Evolutionary conservation across 2,329 filamentous ascomycete genomes (phyloP).

Genomic region (Leptographium procerum): DNA sequence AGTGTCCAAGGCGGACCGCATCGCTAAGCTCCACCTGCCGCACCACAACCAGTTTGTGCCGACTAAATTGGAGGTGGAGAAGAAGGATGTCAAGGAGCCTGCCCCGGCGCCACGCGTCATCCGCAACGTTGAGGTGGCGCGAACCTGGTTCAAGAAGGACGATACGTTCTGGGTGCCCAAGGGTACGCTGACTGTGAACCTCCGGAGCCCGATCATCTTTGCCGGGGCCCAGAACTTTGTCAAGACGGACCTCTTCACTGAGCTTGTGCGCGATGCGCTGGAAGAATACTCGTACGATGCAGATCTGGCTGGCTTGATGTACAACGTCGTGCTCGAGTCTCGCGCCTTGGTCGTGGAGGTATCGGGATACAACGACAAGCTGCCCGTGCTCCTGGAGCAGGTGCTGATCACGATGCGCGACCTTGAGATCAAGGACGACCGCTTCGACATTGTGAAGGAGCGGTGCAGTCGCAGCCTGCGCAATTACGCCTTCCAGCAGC

Average conservation of each 20-base stretch:
- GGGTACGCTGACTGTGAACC: conserved; percentile 71
- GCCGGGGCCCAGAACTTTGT: conserved; percentile 68
- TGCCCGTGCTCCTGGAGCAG: conserved; percentile 80
- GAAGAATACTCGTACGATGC: conserved; percentile 95
- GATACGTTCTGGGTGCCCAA: conserved; percentile 98
- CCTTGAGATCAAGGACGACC: conserved; percentile 70
- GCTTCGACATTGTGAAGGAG: conserved; percentile 88
- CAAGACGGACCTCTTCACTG: conserved; percentile 69
- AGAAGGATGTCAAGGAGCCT: conserved; percentile 74
- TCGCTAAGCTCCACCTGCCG: conserved; percentile 68
- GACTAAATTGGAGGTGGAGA: conserved; percentile 84
- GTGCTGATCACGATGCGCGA: conserved; percentile 76
- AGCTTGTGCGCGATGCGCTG: conserved; percentile 77
- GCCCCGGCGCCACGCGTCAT: conserved; percentile 67
- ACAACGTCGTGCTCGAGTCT: conserved; percentile 61
- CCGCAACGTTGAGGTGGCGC: conserved; percentile 67
- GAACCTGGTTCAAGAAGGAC: conserved; percentile 97
- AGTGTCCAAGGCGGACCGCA: conserved; percentile 44
- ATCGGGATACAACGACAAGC: conserved; percentile 92
- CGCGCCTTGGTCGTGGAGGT: conserved; percentile 69
- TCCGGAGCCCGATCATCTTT: conserved; percentile 69
- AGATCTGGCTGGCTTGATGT: conserved; percentile 79
- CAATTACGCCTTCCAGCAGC: conserved; percentile 80
- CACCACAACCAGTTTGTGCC: conserved; percentile 95
- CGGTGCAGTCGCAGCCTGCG: conserved; percentile 63